These are phyloP conservation scores for Termitomyces heimii DNA, from an alignment of 768 basidiomycete genomes.

Conservation along the genomic window DNA sequence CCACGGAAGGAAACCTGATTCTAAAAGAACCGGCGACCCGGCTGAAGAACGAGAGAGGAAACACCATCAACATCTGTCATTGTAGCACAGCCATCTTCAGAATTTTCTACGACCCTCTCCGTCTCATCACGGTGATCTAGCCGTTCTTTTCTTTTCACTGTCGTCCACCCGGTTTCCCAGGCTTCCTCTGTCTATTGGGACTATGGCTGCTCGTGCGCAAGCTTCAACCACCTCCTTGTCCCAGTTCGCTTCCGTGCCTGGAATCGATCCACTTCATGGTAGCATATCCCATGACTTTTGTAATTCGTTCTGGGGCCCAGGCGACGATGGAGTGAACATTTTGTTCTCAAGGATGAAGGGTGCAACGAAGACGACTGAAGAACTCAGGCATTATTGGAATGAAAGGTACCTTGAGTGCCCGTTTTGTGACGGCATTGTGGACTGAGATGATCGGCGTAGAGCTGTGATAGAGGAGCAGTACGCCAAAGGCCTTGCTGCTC, in stretches of 20 bases:
- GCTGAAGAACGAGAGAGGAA: background rate
- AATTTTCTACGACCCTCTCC: background rate
- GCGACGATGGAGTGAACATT: conserved; percentile 84
- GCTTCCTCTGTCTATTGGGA: background rate
- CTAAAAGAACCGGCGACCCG: background rate
- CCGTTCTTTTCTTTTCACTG: background rate
- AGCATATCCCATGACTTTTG: conserved; percentile 65
- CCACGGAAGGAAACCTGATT: background rate
- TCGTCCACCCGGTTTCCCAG: background rate
- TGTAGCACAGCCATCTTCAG: conserved; percentile 11
- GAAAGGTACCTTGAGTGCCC: conserved; percentile 61
- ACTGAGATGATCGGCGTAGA: conserved; percentile 32
- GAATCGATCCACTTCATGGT: conserved; percentile 37
- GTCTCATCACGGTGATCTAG: background rate
- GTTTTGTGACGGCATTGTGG: background rate
- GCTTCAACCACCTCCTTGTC: conserved; percentile 69
- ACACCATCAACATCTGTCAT: conserved; percentile 13
- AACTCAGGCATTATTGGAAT: conserved; percentile 84
- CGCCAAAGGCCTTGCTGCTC: conserved; percentile 68
- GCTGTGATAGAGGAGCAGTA: conserved; percentile 93
- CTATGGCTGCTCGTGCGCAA: conserved; percentile 62
- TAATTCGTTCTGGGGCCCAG: conserved; percentile 92
- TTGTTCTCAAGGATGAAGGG: conserved; percentile 86
- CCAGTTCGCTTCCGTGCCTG: conserved; percentile 50
- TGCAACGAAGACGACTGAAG: conserved; percentile 81